These are phyloP conservation scores for Monosporascus ibericus DNA, from an alignment of 2,329 filamentous ascomycete genomes.

Conservation along the genomic window DNA sequence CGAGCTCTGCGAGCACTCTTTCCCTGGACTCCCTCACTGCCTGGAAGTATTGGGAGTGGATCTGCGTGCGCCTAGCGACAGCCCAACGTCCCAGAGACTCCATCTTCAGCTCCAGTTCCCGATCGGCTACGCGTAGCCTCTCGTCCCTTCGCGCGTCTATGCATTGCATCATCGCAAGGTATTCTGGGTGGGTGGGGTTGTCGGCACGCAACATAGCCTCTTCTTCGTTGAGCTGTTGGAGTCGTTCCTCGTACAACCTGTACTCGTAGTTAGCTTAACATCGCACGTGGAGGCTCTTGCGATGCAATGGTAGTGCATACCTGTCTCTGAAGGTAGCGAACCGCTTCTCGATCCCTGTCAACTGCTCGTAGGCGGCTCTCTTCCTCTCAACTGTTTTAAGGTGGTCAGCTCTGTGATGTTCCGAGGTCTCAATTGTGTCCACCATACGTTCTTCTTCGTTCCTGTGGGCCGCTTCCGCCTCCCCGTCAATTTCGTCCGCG, in stretches of 20 bases:
- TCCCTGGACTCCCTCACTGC: slow-evolving; percentile 78
- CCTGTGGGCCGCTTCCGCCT: slow-evolving; percentile 50
- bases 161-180: slow-evolving; percentile 81
- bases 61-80: slow-evolving; percentile 75
- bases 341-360: slow-evolving; percentile 77
- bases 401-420: slow-evolving; percentile 20
- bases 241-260: slow-evolving; percentile 82
- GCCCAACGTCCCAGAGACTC: slow-evolving; percentile 68
- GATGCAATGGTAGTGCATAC: slow-evolving; percentile 34
- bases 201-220: slow-evolving; percentile 55
- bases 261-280: slow-evolving; percentile 15
- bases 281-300: background rate
- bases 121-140: slow-evolving; percentile 70
- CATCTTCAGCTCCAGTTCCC: slow-evolving; percentile 66
- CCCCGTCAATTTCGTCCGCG: slow-evolving; percentile 53
- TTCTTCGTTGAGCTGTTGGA: slow-evolving; percentile 71
- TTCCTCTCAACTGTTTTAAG: slow-evolving; percentile 63
- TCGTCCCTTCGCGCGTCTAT: slow-evolving; percentile 77
- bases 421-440: slow-evolving; percentile 1
- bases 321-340: slow-evolving; percentile 81
- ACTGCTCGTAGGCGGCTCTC: slow-evolving; percentile 70
- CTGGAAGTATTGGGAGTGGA: slow-evolving; percentile 88
- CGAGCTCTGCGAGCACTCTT: slow-evolving; percentile 69
- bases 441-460: slow-evolving; percentile 61
- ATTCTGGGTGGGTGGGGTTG: slow-evolving; percentile 79